phyloP scores from a whole-genome alignment of 2,329 filamentous ascomycete species.

The Trichoderma brevicompactum region DNA sequence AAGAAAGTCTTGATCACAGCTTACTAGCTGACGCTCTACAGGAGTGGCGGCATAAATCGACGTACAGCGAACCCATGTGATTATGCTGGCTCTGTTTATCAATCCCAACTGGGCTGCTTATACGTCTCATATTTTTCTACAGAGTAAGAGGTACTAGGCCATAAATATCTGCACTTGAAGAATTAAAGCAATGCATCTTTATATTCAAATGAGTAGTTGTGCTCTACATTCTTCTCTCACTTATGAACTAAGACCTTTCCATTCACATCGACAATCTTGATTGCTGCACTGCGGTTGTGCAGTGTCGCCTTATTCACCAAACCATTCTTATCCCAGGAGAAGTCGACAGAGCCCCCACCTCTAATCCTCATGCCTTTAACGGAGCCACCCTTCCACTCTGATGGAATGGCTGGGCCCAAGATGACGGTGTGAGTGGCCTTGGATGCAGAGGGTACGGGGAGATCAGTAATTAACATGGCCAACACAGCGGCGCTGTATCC shows the following conservation, averaged over 20 bases:
- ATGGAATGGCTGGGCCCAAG: conserved; percentile 53
- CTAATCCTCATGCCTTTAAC: conserved; percentile 51
- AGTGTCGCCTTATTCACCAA: conserved; percentile 26
- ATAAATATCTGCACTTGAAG: no score
- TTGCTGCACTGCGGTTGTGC: conserved; percentile 6
- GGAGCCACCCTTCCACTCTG: conserved; percentile 48
- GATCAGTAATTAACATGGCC: conserved; percentile 57
- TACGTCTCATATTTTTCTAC: no score
- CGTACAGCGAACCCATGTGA: no score
- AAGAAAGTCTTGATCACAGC: no score
- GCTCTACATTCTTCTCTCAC: neutral
- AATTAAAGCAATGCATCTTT: no score
- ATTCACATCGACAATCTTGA: conserved; percentile 28
- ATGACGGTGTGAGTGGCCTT: conserved; percentile 44
- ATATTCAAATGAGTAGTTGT: no score
- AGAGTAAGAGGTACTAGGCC: no score
- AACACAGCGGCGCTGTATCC: conserved; percentile 55
- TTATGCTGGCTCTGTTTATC: no score
- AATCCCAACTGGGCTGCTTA: no score
- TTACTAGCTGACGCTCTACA: no score
- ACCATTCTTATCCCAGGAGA: conserved; percentile 47
- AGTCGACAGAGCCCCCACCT: conserved; percentile 50
- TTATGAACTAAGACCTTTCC: conserved; percentile 24
- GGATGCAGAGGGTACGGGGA: conserved; percentile 40
- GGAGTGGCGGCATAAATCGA: no score